Base-by-base conservation (phyloP, 257 asterid genomes). In the Solanum neorickii region DNA sequence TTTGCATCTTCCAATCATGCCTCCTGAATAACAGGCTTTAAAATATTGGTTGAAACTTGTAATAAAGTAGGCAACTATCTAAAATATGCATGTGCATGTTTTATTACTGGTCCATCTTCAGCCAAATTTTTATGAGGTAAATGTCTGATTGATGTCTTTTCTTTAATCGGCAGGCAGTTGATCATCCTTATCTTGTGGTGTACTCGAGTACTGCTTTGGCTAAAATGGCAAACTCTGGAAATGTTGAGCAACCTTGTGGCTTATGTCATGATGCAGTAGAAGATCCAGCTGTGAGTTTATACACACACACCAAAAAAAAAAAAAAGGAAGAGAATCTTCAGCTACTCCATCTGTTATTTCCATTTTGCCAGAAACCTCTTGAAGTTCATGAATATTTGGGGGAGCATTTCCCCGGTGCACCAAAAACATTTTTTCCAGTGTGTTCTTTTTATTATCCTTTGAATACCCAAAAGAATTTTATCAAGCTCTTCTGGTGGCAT, bases 181-280 rank as follows among this genome's bases (percentile, higher is more conserved):
- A 94, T 89, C 99, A 96, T 91, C 98, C 99, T 86, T 95, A 95
- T 92, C 98, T 96, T 84, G 98, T 96, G 83, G 98, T 93, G 84
- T 95, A 95, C 92, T 95, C 98, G 47, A 91, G 74, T 82, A 87
- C 94, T 76, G 82, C 98, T 87, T 89, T 90, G 93, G 94, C 89
- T 85, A 93, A 92, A 84, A 93, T 68, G 90, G 94, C 91, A 75
- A 88, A 87, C 47, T 88, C 90, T 86, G 84, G 87, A 85, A 90
- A 83, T 59, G 91, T 78, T 75, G 94, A 89, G 69, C 93, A 88
- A 88, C 86, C 76, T 27, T 96, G 98, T 91, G 90, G 93, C 86
- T 77, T 93, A 84, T 96, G 99, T 88, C 92, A 90, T 80, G 98
- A 94, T 69, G 73, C 91, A 80, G 97, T 90, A 62, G 98, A 93